Conservation (phyloP, 148 eudicot genomes). For the Diospyros kaki region DNA sequence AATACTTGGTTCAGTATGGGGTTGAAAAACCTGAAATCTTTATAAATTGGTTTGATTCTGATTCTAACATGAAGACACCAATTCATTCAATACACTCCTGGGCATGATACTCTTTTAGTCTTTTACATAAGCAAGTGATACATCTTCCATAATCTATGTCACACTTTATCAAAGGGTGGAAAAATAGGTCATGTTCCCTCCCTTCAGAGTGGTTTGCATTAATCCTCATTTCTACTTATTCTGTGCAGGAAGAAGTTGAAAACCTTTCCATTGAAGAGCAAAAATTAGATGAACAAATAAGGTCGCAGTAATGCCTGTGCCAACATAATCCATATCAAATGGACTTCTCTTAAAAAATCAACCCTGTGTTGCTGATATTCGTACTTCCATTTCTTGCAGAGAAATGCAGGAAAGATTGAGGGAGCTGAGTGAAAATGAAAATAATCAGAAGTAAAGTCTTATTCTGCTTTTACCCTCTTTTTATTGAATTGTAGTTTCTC, state of each 20-base stretch:
- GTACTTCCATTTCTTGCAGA: constrained; percentile 40
- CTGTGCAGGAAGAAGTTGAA: constrained; percentile 79
- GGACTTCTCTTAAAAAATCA: not conserved
- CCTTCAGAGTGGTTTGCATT: not conserved
- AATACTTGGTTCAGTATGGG: too few relatives aligned
- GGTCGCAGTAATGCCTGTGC: constrained; percentile 36
- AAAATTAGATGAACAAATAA: constrained; percentile 79
- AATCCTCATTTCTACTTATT: constrained; percentile 1
- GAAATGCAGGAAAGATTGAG: constrained; percentile 84
- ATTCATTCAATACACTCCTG: too few relatives aligned
- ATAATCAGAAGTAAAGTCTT: constrained; percentile 60
- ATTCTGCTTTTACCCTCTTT: constrained; percentile 7
- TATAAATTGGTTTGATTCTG: too few relatives aligned
- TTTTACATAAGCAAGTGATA: not conserved
- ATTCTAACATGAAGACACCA: too few relatives aligned
- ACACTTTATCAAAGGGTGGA: not conserved
- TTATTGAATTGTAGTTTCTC: not conserved
- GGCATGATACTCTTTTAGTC: too few relatives aligned
- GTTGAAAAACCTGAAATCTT: too few relatives aligned
- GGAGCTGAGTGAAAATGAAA: constrained; percentile 81
- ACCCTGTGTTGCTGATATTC: constrained; percentile 18
- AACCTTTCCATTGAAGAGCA: constrained; percentile 70
- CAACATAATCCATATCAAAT: constrained; percentile 9
- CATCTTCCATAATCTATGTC: constrained; percentile 4
- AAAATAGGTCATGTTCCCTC: not conserved